phyloP scores from a whole-genome alignment of 148 eudicot genomes.

The Chenopodium album region DNA sequence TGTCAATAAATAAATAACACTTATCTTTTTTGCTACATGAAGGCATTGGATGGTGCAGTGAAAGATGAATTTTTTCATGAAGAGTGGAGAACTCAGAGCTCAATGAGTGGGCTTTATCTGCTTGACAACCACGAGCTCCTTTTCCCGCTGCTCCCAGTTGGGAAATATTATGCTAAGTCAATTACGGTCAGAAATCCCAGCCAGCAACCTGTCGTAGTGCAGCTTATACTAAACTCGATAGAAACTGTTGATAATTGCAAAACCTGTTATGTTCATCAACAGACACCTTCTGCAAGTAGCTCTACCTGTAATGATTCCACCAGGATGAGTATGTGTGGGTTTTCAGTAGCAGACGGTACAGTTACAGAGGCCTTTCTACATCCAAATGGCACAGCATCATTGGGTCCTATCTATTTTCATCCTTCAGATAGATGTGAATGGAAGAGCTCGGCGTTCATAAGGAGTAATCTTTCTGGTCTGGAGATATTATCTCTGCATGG shows the following conservation, averaged over 20 bases:
- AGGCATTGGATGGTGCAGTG: constrained; percentile 48
- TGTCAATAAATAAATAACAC: neutral
- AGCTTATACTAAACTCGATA: constrained; percentile 62
- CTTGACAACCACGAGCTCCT: constrained; percentile 52
- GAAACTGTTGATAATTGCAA: constrained; percentile 54
- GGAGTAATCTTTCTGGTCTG: constrained; percentile 86
- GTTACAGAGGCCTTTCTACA: constrained; percentile 66
- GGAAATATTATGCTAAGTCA: constrained; percentile 48
- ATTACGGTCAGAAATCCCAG: constrained; percentile 70
- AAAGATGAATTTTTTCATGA: constrained; percentile 58
- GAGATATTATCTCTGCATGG: constrained; percentile 76
- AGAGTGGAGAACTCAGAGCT: constrained; percentile 68
- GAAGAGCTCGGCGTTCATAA: constrained; percentile 72
- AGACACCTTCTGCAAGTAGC: constrained; percentile 45
- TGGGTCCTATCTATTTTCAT: constrained; percentile 80
- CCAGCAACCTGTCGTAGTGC: constrained; percentile 60
- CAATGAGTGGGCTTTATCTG: constrained; percentile 41
- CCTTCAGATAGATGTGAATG: constrained; percentile 78
- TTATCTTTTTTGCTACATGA: constrained; percentile 23
- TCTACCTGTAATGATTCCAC: constrained; percentile 36
- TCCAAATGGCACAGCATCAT: constrained; percentile 53
- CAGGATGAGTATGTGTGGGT: constrained; percentile 53
- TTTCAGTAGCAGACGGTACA: constrained; percentile 50
- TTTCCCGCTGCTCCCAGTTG: constrained; percentile 59
- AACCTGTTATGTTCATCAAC: constrained; percentile 39